A percentile compares a stretch with the other conserved stretches of the same genome.
Conservation (phyloP, 2,329 filamentous ascomycete genomes). For the Helminthosporium solani region DNA sequence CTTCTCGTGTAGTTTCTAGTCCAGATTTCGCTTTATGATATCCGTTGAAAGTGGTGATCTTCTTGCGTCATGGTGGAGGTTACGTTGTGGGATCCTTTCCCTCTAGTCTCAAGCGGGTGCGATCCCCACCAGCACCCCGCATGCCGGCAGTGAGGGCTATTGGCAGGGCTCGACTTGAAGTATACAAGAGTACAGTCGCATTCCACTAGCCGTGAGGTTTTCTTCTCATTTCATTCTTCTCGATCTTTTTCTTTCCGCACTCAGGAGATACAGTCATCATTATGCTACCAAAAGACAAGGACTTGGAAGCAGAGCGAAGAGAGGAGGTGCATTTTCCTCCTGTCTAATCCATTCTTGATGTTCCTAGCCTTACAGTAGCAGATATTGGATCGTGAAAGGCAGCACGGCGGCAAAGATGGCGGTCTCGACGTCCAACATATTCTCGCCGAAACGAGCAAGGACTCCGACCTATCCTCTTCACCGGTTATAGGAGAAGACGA, state of each 20-base stretch:
- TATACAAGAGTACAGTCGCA: no score
- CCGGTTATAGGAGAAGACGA: constrained; percentile 8
- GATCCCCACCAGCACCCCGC: background rate
- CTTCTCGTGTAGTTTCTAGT: no score
- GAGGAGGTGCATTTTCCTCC: no score
- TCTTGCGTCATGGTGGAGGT: no score
- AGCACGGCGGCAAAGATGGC: constrained; percentile 4
- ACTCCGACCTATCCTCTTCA: constrained; percentile 1
- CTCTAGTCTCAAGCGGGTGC: background rate
- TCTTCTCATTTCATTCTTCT: no score
- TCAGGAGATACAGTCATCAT: background rate
- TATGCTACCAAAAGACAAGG: background rate
- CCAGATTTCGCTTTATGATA: no score
- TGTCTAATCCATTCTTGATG: no score
- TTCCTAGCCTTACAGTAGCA: constrained; percentile 3
- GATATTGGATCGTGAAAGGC: constrained; percentile 5
- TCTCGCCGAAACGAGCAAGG: background rate
- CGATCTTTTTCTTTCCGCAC: no score
- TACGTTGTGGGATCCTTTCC: no score
- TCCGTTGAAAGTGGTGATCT: no score
- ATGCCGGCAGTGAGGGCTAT: background rate
- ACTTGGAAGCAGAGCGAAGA: background rate
- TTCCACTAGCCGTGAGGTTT: no score
- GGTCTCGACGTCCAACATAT: constrained; percentile 5
- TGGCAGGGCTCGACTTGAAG: background rate